These are phyloP conservation scores for Saprolegnia diclina DNA, from an alignment of 352 stramenopile species.

Conservation along the genomic window DNA sequence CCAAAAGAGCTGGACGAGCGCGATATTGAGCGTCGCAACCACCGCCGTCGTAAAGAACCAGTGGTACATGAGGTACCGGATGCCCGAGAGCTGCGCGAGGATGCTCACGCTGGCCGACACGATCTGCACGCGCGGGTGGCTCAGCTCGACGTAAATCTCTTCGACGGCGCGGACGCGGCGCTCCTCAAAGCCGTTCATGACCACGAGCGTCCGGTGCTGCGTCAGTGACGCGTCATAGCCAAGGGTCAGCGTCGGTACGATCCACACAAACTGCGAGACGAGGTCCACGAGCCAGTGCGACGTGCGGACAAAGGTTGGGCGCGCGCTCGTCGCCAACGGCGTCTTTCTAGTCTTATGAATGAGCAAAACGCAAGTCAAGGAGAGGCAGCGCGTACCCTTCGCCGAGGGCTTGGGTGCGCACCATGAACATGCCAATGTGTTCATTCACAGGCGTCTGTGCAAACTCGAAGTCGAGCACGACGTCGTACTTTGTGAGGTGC, in stretches of 20 bases:
- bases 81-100: constrained; percentile 70
- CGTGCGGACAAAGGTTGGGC: constrained; percentile 55
- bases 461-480: constrained; percentile 66
- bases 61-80: constrained; percentile 85
- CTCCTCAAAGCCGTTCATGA: constrained; percentile 68
- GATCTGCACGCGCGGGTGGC: constrained; percentile 63
- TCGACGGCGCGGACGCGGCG: constrained; percentile 46
- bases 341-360: no score
- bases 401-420: constrained; percentile 33
- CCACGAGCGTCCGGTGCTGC: constrained; percentile 46
- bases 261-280: constrained; percentile 40
- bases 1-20: constrained; percentile 46
- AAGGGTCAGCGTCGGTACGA: constrained; percentile 48
- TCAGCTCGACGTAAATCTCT: constrained; percentile 46
- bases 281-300: constrained; percentile 53
- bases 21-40: constrained; percentile 72
- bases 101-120: constrained; percentile 71
- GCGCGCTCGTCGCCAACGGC: constrained; percentile 43
- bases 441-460: constrained; percentile 54
- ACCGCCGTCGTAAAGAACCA: constrained; percentile 66
- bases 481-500: constrained; percentile 68
- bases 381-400: not conserved
- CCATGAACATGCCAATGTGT: constrained; percentile 78
- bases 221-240: constrained; percentile 37
- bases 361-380: no score